A percentile compares a stretch with the other conserved stretches of the same genome.
Evolutionary conservation across 2,329 filamentous ascomycete species (phyloP).

Genomic region (Lasiodiplodia theobromae): DNA sequence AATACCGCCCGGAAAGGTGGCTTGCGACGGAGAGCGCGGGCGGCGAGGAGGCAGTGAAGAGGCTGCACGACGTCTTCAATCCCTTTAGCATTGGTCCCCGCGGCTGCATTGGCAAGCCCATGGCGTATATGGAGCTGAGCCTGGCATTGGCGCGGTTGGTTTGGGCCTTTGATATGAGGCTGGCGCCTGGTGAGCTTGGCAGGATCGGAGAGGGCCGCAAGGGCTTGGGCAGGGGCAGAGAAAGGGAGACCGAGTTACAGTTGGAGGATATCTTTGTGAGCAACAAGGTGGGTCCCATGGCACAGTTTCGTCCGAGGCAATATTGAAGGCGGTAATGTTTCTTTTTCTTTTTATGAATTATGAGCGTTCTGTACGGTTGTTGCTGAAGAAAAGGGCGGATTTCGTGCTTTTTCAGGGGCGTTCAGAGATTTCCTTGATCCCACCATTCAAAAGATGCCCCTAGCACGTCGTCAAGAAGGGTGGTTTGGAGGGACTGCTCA

Average conservation of each 20-base stretch:
- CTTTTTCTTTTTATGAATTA: no score
- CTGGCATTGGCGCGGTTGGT: slow-evolving; percentile 67
- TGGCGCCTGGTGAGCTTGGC: not conserved
- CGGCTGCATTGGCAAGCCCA: slow-evolving; percentile 75
- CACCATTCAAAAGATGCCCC: slow-evolving; percentile 18
- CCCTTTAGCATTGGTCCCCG: slow-evolving; percentile 75
- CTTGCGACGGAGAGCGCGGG: not conserved
- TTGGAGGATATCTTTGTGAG: slow-evolving; percentile 17
- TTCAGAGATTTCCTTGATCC: slow-evolving; percentile 22
- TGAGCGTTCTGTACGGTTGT: no score
- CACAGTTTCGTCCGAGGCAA: slow-evolving; percentile 8
- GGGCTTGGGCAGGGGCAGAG: not conserved
- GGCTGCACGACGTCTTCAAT: slow-evolving; percentile 60
- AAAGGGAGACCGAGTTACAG: slow-evolving; percentile 7
- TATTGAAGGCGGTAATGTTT: not conserved
- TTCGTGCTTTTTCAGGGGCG: not conserved
- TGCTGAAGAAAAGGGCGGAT: not conserved
- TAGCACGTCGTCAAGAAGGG: slow-evolving; percentile 7
- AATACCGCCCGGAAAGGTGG: slow-evolving; percentile 40
- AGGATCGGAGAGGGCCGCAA: not conserved
- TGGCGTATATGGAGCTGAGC: slow-evolving; percentile 72
- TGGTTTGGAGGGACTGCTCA: slow-evolving; percentile 14
- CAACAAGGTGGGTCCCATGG: slow-evolving; percentile 15
- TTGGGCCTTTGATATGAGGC: slow-evolving; percentile 64
- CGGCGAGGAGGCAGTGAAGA: not conserved